A percentile compares a stretch with the other conserved stretches of the same genome.
phyloP scores from a whole-genome alignment of 129 eudicot species.

The Ambrosia artemisiifolia region DNA sequence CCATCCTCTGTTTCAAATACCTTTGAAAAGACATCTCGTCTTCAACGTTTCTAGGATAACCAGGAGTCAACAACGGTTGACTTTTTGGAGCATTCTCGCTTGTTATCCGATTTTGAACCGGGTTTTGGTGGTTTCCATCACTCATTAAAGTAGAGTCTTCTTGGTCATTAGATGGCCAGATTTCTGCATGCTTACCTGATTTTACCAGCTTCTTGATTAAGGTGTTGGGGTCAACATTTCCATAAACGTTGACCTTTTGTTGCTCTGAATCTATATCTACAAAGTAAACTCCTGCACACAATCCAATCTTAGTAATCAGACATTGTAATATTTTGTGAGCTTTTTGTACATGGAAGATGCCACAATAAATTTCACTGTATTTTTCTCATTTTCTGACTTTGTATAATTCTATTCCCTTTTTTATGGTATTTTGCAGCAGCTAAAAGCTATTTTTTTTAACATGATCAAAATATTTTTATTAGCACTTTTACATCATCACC shows the following conservation, averaged over 20 bases:
- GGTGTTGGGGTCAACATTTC: slow-evolving; percentile 53
- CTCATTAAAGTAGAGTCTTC: slow-evolving; percentile 9
- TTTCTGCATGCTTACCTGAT: slow-evolving; percentile 73
- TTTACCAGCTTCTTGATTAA: slow-evolving; percentile 58
- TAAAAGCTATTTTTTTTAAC: background rate
- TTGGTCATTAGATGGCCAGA: slow-evolving; percentile 42
- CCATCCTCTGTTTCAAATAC: slow-evolving; percentile 36
- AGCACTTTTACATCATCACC: background rate
- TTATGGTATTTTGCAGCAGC: background rate
- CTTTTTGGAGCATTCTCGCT: slow-evolving; percentile 25
- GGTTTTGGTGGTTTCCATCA: slow-evolving; percentile 28
- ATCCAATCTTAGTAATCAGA: slow-evolving; percentile 3
- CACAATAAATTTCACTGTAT: background rate
- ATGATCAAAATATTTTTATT: background rate
- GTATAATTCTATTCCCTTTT: background rate
- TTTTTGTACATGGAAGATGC: background rate
- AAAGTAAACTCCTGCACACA: slow-evolving; percentile 62
- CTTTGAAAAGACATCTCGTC: slow-evolving; percentile 31
- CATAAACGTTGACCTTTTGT: slow-evolving; percentile 58
- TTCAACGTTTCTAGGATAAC: slow-evolving; percentile 25
- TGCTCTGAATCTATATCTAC: slow-evolving; percentile 62
- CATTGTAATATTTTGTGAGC: background rate
- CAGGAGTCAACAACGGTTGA: slow-evolving; percentile 31
- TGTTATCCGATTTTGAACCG: slow-evolving; percentile 22
- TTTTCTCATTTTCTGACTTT: background rate